Evolutionary conservation across 2,329 filamentous ascomycete species (phyloP).

Genomic region (Cercospora sp.): DNA sequence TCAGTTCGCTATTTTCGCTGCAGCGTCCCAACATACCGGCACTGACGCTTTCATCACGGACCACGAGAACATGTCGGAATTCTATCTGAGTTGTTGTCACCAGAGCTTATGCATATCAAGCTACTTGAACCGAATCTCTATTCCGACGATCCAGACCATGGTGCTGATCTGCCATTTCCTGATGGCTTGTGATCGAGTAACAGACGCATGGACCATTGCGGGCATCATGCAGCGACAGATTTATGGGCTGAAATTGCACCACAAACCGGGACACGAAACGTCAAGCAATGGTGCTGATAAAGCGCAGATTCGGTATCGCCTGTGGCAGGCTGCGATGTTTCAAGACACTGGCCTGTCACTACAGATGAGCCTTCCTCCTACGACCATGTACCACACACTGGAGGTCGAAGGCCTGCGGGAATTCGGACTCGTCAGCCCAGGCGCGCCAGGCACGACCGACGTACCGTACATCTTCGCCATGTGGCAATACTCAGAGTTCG

Average conservation of each 20-base stretch:
- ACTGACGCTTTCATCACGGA: not conserved
- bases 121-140: constrained; percentile 5
- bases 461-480: not conserved
- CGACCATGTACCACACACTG: not conserved
- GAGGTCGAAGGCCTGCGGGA: not conserved
- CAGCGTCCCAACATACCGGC: not conserved
- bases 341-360: not conserved
- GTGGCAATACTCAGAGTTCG: not conserved
- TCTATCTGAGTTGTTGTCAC: constrained; percentile 1
- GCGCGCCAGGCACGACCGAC: not conserved
- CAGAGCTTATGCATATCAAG: constrained; percentile 4
- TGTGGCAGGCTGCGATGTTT: not conserved
- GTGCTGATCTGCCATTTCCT: constrained; percentile 58
- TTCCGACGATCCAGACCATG: constrained; percentile 70
- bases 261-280: not conserved
- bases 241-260: not conserved
- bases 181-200: not conserved
- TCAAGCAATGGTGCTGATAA: not conserved
- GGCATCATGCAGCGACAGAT: not conserved
- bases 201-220: not conserved
- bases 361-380: not conserved
- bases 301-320: not conserved
- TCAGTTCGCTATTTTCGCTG: not conserved
- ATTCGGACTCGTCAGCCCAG: not conserved
- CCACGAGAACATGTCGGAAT: not conserved